Percentiles rank a stretch among this genome's conserved stretches.
Conservation (phyloP, 2,329 filamentous ascomycete genomes). For the Alternaria alternata region DNA sequence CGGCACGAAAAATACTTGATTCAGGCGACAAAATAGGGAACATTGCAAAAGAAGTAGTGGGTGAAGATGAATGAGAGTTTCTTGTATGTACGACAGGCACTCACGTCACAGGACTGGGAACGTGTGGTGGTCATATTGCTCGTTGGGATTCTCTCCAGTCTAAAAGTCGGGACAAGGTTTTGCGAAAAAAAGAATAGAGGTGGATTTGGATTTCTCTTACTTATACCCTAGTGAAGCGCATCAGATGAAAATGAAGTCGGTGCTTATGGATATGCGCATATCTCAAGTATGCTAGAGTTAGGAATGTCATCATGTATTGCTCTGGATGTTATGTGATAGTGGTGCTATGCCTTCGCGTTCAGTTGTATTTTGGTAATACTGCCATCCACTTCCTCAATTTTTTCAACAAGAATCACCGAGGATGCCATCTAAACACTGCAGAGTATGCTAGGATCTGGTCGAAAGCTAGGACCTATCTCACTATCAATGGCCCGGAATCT, state of each 20-base stretch:
- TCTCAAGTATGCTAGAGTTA: background rate
- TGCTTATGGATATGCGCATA: background rate
- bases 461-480: background rate
- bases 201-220: background rate
- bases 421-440: background rate
- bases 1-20: constrained; percentile 36
- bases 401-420: background rate
- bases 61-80: background rate
- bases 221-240: background rate
- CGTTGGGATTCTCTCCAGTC: background rate
- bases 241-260: background rate
- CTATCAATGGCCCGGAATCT: background rate
- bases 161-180: background rate
- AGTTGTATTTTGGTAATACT: background rate
- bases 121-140: background rate
- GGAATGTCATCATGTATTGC: background rate
- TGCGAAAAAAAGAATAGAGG: background rate
- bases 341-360: background rate
- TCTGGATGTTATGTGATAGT: background rate
- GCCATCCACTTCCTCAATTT: background rate
- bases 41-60: constrained; percentile 16
- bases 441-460: background rate
- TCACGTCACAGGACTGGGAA: background rate
- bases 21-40: constrained; percentile 38
- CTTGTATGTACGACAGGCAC: background rate